Evolutionary conservation across 192 early-diverging fungal genomes (phyloP).

Genomic region (Coemansia sp.): DNA sequence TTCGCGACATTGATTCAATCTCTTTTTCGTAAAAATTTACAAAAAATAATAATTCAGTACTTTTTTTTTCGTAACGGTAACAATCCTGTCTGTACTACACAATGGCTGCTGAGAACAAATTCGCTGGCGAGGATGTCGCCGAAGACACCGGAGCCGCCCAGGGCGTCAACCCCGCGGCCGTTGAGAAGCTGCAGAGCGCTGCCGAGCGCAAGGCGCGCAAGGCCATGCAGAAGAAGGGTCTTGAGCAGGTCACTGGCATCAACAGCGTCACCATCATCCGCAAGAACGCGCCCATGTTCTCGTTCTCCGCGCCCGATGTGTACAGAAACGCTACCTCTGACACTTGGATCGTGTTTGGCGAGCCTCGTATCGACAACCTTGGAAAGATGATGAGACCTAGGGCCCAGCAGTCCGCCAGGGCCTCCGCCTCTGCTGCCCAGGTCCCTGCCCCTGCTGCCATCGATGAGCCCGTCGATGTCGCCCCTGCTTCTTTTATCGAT

Average conservation of each 20-base stretch:
- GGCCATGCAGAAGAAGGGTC: slow-evolving; percentile 89
- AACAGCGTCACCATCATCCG: slow-evolving; percentile 88
- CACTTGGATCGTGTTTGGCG: slow-evolving; percentile 92
- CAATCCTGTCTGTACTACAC: not conserved
- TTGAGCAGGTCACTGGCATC: slow-evolving; percentile 85
- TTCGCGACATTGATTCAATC: not conserved
- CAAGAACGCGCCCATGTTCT: slow-evolving; percentile 80
- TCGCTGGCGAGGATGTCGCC: slow-evolving; percentile 39
- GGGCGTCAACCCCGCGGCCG: slow-evolving; percentile 26
- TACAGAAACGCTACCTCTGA: slow-evolving; percentile 88
- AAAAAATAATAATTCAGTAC: not conserved
- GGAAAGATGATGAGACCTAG: slow-evolving; percentile 65
- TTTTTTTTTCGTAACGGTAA: not conserved
- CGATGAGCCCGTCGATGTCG: slow-evolving; percentile 26
- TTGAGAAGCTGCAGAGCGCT: slow-evolving; percentile 67
- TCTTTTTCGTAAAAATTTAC: not conserved
- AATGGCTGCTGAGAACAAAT: slow-evolving; percentile 52
- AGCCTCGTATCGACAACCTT: slow-evolving; percentile 87
- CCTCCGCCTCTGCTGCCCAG: slow-evolving; percentile 50
- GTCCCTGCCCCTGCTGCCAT: slow-evolving; percentile 39
- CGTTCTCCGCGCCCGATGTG: slow-evolving; percentile 89
- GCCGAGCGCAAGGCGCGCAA: slow-evolving; percentile 98
- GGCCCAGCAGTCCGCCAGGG: slow-evolving; percentile 59
- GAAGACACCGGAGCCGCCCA: slow-evolving; percentile 45
- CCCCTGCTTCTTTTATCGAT: slow-evolving; percentile 43